Base-by-base conservation (phyloP, 2,329 filamentous ascomycete genomes). In the Fusarium foetens region DNA sequence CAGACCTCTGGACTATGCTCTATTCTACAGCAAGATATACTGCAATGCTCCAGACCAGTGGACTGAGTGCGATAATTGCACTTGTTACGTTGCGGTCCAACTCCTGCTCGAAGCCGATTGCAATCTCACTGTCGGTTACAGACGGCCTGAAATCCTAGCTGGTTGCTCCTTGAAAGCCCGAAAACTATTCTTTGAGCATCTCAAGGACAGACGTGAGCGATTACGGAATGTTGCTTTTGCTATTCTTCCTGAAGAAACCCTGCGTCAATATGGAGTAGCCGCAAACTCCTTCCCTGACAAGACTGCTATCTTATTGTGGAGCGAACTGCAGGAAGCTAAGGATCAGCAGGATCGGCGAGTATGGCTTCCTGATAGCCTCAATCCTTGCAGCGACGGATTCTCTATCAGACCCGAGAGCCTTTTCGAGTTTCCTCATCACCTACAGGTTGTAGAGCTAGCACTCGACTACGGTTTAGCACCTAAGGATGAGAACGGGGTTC, bases 301-400 rank as follows among this genome's bases (percentile, higher is more conserved):
- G 19, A 33, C 10, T n/a, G 54, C 54, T 1, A 9, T 8, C 6
- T 11, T n/a, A 1, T 13, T 58, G 4, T 58, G 25, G 25, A 3
- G 7, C 3, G 5, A 23, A 38, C 3, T 58, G 14, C 19, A 39
- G 17, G 11, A 16, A 53, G 8, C 6, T 42, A 16, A 38, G 19
- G 17, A 29, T 7, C 2, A 38, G 12, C 17, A 0, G 6, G 1
- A 9, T 21, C n/a, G n/a, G n/a, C n/a, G n/a, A n/a, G n/a, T n/a
- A n/a, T n/a, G n/a, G n/a, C n/a, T n/a, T n/a, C n/a, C n/a, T n/a
- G n/a, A n/a, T 27, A 29, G 41, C 10, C 54, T 42, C n/a, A 3
- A 39, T 3, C 49, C 49, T 9, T 33, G 8, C 13, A 6, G 11
- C 9, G 1, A 5, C 13, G 0, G 1, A 8, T 5, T 5, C 12